Evolutionary conservation across 257 asterid genomes (phyloP).

Genomic region (Jaltomata sinuosa): DNA sequence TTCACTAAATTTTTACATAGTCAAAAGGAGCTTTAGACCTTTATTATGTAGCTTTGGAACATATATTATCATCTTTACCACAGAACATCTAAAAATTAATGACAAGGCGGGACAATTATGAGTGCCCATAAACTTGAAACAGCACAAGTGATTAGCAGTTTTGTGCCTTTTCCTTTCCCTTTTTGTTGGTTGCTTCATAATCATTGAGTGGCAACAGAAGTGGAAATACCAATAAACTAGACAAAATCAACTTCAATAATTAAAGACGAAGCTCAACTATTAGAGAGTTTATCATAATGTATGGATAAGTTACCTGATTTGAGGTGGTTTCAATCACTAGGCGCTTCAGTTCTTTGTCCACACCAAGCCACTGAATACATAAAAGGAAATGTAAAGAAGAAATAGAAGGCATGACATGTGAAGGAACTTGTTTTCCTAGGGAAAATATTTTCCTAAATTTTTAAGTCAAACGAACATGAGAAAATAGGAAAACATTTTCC

Average conservation of each 20-base stretch:
- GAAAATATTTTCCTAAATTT: too few species aligned
- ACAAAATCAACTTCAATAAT: neutral
- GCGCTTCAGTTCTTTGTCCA: slow-evolving; percentile 56
- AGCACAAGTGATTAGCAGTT: neutral
- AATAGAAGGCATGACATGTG: neutral
- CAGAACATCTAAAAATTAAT: neutral
- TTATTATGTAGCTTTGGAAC: neutral
- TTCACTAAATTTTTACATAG: neutral
- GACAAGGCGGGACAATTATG: neutral
- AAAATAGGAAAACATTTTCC: too few species aligned
- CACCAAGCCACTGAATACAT: slow-evolving; percentile 57
- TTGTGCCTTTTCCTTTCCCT: neutral
- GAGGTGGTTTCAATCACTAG: slow-evolving; percentile 60
- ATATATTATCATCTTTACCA: neutral
- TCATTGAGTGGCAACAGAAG: neutral
- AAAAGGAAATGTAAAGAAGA: neutral
- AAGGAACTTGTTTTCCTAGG: too few species aligned
- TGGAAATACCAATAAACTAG: neutral
- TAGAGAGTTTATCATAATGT: neutral
- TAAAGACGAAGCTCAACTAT: neutral
- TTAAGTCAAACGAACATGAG: too few species aligned
- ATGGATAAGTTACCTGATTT: slow-evolving; percentile 36
- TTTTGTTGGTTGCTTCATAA: neutral
- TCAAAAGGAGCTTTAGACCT: neutral
- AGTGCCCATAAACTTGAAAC: neutral